Base-by-base conservation (phyloP, 805 yeast genomes). In the Starmera amethionina region DNA sequence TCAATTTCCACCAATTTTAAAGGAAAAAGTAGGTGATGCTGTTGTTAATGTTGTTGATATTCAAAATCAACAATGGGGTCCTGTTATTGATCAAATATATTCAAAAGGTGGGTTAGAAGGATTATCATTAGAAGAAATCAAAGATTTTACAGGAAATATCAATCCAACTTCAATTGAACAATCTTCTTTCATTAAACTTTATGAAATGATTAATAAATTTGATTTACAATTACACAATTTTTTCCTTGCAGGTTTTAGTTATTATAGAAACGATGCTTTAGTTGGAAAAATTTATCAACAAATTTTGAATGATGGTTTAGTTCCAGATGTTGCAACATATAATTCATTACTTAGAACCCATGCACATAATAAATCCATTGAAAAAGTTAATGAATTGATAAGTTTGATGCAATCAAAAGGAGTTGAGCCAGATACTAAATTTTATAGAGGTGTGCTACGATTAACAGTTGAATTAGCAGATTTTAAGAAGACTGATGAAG, bases 401-500 rank as follows among this genome's bases (percentile, higher is more conserved):
- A 14, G 39, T 2, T 43, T 41, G 40, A 53, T 53, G 49, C 43
- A 74, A 35, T 55, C 46, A 1, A 28, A 29, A 9, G 47, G 48
- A 3, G 8, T 73, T 5, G 61, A 60, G 34, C 77, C 79, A 4
- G 61, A 70, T 13, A 55, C 64, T 5, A 52, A 56, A 4, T 62
- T 79, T 1, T 78, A 77, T 47, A 69, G 81, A 4, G 73, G 75
- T 33, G 67, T 82, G 7, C 52, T 85, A 34, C 78, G 79, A 44
- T 67, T 84, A 19, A 75, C 82, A 51, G 75, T 78, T 7, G 67
- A 74, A 40, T 52, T 68, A 39, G 63, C 54, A 42, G 72, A 73
- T 40, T 75, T 68, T 44, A 57, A 65, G 14, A 77, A 81, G 45
- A 95, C 95, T 0, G 72, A 73, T 41, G 77, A 77, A 35, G 65